These are phyloP conservation scores for Neurospora sp. DNA, from an alignment of 495 filamentous ascomycete genomes.

Conservation along the genomic window DNA sequence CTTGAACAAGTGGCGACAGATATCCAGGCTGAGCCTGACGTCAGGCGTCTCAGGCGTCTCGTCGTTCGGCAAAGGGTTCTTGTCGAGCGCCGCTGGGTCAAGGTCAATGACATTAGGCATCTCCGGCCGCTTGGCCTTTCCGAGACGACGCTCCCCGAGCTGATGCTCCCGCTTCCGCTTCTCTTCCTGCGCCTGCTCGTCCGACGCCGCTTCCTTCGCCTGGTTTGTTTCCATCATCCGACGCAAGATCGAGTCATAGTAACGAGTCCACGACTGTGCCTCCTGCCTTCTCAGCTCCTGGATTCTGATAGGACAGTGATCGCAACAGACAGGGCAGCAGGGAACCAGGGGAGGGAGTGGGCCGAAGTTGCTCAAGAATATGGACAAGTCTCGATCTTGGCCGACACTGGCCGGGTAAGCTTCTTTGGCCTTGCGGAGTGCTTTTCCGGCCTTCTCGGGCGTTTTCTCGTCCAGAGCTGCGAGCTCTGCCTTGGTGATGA, in stretches of 20 bases:
- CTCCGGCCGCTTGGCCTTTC: not conserved
- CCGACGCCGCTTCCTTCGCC: not conserved
- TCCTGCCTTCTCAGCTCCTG: not conserved
- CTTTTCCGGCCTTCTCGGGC: not conserved
- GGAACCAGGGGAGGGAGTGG: not conserved
- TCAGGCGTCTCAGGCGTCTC: not conserved
- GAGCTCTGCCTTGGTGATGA: not conserved
- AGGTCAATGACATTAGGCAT: not conserved
- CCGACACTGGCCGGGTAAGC: not conserved
- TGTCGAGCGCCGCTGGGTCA: not conserved
- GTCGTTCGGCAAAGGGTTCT: not conserved
- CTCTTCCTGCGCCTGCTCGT: not conserved
- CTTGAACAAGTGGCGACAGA: not conserved
- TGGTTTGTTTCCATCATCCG: not conserved
- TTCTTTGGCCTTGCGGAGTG: not conserved
- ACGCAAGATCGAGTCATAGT: not conserved
- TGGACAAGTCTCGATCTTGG: not conserved
- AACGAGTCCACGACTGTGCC: not conserved
- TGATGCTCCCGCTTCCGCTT: not conserved
- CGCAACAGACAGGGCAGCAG: not conserved
- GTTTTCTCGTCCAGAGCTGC: not conserved
- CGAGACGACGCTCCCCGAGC: too few species aligned
- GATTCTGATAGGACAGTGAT: not conserved
- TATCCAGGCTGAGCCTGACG: not conserved
- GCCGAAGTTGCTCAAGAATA: not conserved